Base-by-base conservation (phyloP, 1,284 basidiomycete species). In the Tilletiopsis washingtonensis region DNA sequence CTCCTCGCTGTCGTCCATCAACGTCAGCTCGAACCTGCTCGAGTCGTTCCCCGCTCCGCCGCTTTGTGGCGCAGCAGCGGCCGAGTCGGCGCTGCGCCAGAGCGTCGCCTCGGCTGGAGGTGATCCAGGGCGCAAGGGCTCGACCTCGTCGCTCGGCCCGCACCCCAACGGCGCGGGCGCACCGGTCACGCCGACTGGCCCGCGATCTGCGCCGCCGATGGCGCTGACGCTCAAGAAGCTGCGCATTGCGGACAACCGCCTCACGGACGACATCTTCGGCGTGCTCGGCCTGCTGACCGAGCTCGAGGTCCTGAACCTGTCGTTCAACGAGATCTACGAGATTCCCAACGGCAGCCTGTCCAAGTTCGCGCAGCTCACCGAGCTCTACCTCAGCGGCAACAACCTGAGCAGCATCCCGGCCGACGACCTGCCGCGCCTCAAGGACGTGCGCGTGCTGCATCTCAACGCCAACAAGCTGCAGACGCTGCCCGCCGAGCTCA, bases 321-420 rank as follows among this genome's bases (percentile, higher is more conserved):
- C 88, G 50, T 97, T 96, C 78, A 99, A 99, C 75, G 84, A 90
- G 54, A 87, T 98, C 52, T 85, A 86, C 73, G 90, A 94, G 69
- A 80, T 97, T 0, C 76, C 81, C 0, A 56, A 59, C 39, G 78
- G 80, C 27, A 89, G 89, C 57, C 82, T 97, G 61, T 78, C 81
- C 55, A 84, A 83, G 53, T 79, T 88, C 56, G 67, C 73, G 23
- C 74, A 75, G 52, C 78, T 99, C 21, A 83, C 88, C 72, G 85
- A 91, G 75, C 77, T 99, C 32, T 98, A 96, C 73, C 77, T 98
- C 5, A 89, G 87, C 59, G 91, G 93, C 27, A 98, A 97, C 76
- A 86, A 87, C 73, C 77, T 99, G 57, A 88, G 87, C 21, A 86
- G 82, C 54, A 78, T 98, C 38, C 93, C 93, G 0, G 84, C 86